Evolutionary conservation across 352 stramenopile genomes (phyloP).

Genomic region (Pythium aphanidermatum): DNA sequence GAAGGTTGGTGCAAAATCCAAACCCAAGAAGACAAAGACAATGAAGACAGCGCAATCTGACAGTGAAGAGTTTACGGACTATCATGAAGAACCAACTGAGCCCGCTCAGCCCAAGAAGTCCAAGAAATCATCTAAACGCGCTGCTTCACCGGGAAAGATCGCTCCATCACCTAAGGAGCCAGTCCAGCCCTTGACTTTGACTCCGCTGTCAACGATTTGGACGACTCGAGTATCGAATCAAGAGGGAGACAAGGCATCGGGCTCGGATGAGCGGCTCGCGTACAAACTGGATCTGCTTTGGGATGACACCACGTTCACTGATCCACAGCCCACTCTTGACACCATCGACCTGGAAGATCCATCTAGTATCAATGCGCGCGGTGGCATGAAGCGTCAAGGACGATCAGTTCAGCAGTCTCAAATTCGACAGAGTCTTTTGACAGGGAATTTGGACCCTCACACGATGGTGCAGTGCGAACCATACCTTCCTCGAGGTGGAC

Average conservation of each 20-base stretch:
- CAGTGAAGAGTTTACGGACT: conserved; percentile 2
- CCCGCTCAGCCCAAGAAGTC: neutral
- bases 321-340: conserved; percentile 7
- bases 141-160: neutral
- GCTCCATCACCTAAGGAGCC: neutral
- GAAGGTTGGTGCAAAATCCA: too few relatives aligned
- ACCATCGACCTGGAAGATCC: conserved; percentile 2
- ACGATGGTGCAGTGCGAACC: conserved; percentile 83
- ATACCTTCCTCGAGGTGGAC: conserved; percentile 30
- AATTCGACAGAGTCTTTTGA: conserved; percentile 70
- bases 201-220: conserved; percentile 19
- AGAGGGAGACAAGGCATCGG: neutral
- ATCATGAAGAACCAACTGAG: conserved; percentile 1
- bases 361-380: conserved; percentile 15
- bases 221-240: conserved; percentile 4
- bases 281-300: conserved; percentile 74
- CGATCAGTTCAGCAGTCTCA: conserved; percentile 75
- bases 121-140: neutral
- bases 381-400: conserved; percentile 45
- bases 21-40: conserved; percentile 9
- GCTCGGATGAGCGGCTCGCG: conserved; percentile 14
- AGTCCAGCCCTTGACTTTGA: conserved; percentile 1
- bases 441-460: conserved; percentile 70
- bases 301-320: conserved; percentile 57
- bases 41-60: neutral